A percentile compares a stretch with the other conserved stretches of the same genome.
phyloP scores from a whole-genome alignment of 1,284 basidiomycete genomes.

The Inonotus obliquus region DNA sequence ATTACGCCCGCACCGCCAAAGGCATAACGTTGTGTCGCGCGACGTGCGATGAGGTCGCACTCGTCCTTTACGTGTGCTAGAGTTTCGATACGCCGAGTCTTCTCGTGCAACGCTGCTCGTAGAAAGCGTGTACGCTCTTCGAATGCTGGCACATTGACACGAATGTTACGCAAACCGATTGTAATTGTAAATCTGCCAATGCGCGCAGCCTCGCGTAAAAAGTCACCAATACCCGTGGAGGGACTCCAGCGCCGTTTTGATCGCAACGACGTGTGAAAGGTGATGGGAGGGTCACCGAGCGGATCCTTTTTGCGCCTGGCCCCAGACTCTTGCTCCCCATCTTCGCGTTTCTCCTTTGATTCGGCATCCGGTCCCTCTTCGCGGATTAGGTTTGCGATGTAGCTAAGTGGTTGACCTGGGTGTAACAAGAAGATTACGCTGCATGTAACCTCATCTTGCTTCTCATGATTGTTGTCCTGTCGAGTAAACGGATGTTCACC shows the following conservation, averaged over 20 bases:
- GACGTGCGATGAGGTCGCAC: conserved; percentile 54
- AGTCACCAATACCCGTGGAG: conserved; percentile 62
- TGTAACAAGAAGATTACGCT: conserved; percentile 18
- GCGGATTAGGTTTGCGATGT: conserved; percentile 15
- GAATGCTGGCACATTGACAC: conserved; percentile 58
- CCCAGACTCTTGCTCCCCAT: background rate
- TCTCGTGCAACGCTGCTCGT: conserved; percentile 40
- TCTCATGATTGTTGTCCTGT: background rate
- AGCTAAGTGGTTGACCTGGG: conserved; percentile 19
- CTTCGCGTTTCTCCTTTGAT: background rate
- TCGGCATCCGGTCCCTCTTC: background rate
- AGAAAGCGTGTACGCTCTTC: conserved; percentile 58
- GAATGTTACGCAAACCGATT: conserved; percentile 38
- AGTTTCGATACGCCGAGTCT: conserved; percentile 38
- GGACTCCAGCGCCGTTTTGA: conserved; percentile 45
- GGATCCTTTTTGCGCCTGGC: background rate
- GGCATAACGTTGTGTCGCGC: conserved; percentile 52
- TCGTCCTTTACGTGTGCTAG: conserved; percentile 50
- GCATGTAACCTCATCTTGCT: background rate
- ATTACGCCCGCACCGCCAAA: conserved; percentile 54
- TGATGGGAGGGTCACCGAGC: conserved; percentile 7
- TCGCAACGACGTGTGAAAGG: conserved; percentile 6
- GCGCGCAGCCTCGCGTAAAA: conserved; percentile 58
- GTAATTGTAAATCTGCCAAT: conserved; percentile 52
- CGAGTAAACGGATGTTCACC: background rate